These are phyloP conservation scores for Mariannaea elegans DNA, from an alignment of 2,329 filamentous ascomycete species.

Conservation along the genomic window DNA sequence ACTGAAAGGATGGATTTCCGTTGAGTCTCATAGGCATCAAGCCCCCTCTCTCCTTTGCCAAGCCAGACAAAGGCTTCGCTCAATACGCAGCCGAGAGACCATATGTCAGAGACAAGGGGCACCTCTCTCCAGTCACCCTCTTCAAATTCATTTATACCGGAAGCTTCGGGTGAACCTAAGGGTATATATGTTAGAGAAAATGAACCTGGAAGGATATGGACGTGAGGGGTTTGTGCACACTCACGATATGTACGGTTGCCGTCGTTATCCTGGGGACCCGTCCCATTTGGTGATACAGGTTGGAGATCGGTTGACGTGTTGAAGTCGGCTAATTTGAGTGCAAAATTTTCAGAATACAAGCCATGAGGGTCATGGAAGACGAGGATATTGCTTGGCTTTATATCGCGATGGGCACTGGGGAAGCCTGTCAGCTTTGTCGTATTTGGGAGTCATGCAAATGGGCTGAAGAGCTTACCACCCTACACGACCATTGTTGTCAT, in stretches of 20 bases:
- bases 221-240: neutral
- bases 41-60: neutral
- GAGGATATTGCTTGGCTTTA: constrained; percentile 26
- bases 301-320: constrained; percentile 1
- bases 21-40: neutral
- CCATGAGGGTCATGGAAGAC: constrained; percentile 2
- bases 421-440: neutral
- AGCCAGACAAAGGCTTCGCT: constrained; percentile 28
- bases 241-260: constrained; percentile 25
- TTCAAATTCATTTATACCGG: neutral
- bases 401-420: constrained; percentile 26
- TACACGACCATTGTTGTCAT: neutral
- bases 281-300: neutral
- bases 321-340: constrained; percentile 26
- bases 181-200: neutral
- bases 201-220: too few relatives aligned
- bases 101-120: constrained; percentile 8
- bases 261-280: constrained; percentile 6
- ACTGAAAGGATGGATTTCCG: neutral
- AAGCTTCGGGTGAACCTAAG: constrained; percentile 23
- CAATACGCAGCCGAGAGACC: constrained; percentile 29
- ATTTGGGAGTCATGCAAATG: neutral
- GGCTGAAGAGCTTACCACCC: neutral
- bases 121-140: neutral
- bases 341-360: neutral